Base-by-base conservation (phyloP, 2,329 filamentous ascomycete species). In the Chaetomiaceae sp. region DNA sequence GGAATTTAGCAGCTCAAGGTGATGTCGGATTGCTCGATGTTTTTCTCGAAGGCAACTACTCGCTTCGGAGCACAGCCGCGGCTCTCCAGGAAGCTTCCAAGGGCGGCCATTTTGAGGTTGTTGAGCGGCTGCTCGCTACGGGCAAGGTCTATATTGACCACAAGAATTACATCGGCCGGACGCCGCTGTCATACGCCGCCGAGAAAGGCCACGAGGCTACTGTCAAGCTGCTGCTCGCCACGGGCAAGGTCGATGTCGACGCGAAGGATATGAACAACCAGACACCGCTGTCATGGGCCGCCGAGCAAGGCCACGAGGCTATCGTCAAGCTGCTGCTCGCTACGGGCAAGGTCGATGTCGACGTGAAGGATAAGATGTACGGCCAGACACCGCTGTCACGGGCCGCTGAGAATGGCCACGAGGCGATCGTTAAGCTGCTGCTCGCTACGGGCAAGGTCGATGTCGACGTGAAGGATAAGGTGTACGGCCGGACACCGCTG, bases 1-100 rank as follows among this genome's bases (percentile, higher is more conserved):
- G 41, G 48, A 44, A 41, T 40, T 44, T 44, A 40, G 48, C 48
- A 50, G 34, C 31, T 50, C 20, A 44, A 39, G 48, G 48, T 25
- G 40, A 50, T 50, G 44, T 44, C 34, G 41, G 31, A 40, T 44
- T 44, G 40, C 48, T 50, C 39, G 31, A 49, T 25, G 37, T 40
- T 40, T 19, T 40, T 40, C 37, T 40, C 19, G 19, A 40, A 40
- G 19, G 37, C 12, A 23, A 23, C 19, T 40, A 21, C 37, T 21
- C 37, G 37, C 37, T 14, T 40, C 20, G 4, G 19, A 40, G 6
- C 37, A 14, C 19, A 23, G 19, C 19, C 39, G 12, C 21, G 7
- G 10, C 13, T 42, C 14, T 42, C n/a, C 2, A 25, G 23, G 25
- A 6, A 20, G 33, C 48, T 44, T 40, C 44, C n/a, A 17, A 23